Percentiles rank a stretch among this genome's conserved stretches.
phyloP scores from a whole-genome alignment of 495 filamentous ascomycete species.

The Podospora appendiculata region DNA sequence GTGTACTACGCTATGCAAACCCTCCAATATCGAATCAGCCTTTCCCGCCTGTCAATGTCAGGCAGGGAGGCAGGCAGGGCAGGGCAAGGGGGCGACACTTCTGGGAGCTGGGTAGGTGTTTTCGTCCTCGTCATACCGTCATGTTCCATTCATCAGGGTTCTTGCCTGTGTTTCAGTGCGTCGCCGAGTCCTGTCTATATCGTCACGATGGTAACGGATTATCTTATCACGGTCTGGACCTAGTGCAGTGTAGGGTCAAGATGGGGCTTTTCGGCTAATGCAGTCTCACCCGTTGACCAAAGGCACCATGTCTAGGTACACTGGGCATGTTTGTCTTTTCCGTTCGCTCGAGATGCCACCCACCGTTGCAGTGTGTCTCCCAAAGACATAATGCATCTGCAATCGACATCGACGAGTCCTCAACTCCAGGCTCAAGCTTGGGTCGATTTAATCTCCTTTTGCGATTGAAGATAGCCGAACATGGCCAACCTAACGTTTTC shows the following conservation, averaged over 20 bases:
- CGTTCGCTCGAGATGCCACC: no score
- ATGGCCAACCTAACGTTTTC: neutral
- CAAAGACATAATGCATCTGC: no score
- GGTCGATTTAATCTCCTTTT: no score
- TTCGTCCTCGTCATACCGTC: neutral
- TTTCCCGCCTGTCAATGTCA: neutral
- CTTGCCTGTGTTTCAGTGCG: neutral
- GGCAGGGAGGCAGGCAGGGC: neutral
- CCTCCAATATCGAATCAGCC: neutral
- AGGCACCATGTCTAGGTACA: no score
- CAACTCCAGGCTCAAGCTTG: no score
- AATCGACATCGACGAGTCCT: no score
- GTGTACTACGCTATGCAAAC: neutral
- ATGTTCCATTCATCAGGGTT: neutral
- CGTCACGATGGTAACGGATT: no score
- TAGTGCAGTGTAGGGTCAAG: no score
- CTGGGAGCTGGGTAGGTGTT: neutral
- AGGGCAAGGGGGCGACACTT: no score
- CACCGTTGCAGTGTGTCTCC: no score
- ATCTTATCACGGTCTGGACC: neutral
- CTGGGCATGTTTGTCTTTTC: no score
- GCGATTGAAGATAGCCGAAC: neutral
- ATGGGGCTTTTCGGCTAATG: neutral
- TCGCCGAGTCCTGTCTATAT: neutral
- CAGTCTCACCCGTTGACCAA: neutral